These are phyloP conservation scores for Quercus phellos DNA, from an alignment of 331 rosid species.

Conservation along the genomic window DNA sequence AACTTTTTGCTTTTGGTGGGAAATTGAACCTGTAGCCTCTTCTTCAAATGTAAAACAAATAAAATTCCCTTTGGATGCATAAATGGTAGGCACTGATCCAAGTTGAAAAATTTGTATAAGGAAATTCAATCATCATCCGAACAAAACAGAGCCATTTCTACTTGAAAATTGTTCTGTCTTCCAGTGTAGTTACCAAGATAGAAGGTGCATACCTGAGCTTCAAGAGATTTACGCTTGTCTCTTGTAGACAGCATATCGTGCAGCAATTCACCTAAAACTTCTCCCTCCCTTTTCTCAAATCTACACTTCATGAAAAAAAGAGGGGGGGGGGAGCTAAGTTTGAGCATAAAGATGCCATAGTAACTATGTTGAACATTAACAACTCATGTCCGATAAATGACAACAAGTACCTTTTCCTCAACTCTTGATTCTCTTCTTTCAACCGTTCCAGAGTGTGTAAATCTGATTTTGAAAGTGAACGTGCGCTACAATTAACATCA, in stretches of 20 bases:
- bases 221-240: slow-evolving; percentile 55
- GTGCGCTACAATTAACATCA: slow-evolving; percentile 18
- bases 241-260: slow-evolving; percentile 42
- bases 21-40: too few relatives aligned
- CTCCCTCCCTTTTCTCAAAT: slow-evolving; percentile 38
- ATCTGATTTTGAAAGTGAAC: slow-evolving; percentile 16
- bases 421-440: slow-evolving; percentile 60
- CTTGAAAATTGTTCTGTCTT: not conserved
- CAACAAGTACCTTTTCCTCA: slow-evolving; percentile 62
- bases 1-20: too few relatives aligned
- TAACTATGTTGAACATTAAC: not conserved
- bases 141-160: not conserved
- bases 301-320: slow-evolving; percentile 31
- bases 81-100: not conserved
- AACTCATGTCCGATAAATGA: not conserved
- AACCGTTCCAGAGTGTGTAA: slow-evolving; percentile 32
- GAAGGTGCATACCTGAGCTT: slow-evolving; percentile 45
- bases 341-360: not conserved
- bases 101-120: not conserved
- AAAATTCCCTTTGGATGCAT: not conserved
- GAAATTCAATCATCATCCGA: not conserved
- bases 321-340: not conserved
- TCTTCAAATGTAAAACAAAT: not conserved
- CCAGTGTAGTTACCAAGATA: not conserved
- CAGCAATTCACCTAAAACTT: slow-evolving; percentile 21